Conservation (phyloP, 2,329 filamentous ascomycete genomes). For the Trichoderma cornu-damae region DNA sequence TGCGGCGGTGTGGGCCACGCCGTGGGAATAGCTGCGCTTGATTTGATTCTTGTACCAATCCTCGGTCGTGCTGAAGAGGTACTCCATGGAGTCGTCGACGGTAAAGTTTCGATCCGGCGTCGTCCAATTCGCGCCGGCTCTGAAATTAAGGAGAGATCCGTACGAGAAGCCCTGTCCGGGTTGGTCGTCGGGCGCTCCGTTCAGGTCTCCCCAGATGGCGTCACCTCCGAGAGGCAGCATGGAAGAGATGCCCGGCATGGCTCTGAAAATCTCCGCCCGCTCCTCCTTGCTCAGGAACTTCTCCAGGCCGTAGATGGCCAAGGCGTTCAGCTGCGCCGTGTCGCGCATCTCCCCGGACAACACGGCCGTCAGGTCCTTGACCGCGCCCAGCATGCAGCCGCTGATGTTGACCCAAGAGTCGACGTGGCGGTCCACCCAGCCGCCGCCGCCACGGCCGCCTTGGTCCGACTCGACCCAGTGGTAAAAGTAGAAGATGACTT, state of each 20-base stretch:
- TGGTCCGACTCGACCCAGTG: constrained; percentile 73
- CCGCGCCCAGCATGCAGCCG: constrained; percentile 92
- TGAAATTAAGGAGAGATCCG: constrained; percentile 83
- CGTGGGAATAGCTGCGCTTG: constrained; percentile 74
- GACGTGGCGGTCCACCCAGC: constrained; percentile 86
- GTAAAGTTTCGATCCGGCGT: constrained; percentile 72
- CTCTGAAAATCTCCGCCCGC: constrained; percentile 86
- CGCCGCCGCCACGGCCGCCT: constrained; percentile 73
- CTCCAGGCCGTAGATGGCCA: constrained; percentile 94
- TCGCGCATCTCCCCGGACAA: constrained; percentile 98
- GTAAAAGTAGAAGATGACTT: constrained; percentile 82
- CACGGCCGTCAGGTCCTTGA: constrained; percentile 85
- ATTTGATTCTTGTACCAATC: constrained; percentile 79
- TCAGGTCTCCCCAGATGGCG: constrained; percentile 86
- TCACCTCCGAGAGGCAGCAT: constrained; percentile 96
- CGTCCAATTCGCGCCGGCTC: constrained; percentile 57
- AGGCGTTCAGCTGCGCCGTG: constrained; percentile 91
- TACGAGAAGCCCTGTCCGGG: constrained; percentile 68
- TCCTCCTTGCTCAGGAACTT: constrained; percentile 91
- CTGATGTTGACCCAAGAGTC: constrained; percentile 98
- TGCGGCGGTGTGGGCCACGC: constrained; percentile 70
- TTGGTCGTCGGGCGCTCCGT: constrained; percentile 81
- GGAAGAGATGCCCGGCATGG: constrained; percentile 93
- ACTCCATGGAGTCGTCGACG: constrained; percentile 68
- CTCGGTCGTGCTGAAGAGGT: constrained; percentile 72